Conservation (phyloP, 2,329 filamentous ascomycete species). For the Hypoxylon sp. region DNA sequence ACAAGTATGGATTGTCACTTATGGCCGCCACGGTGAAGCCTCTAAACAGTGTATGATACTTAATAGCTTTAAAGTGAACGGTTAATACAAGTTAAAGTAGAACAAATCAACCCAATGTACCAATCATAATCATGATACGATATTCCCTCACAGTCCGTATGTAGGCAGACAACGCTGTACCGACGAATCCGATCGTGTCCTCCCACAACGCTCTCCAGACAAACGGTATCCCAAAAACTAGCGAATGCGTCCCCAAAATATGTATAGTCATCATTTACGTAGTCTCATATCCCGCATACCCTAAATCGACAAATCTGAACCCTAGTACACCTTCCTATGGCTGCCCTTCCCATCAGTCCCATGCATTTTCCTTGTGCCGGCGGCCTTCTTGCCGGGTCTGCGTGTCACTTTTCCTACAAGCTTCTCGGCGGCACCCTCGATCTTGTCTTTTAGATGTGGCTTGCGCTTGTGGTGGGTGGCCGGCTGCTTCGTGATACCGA, state of each 20-base stretch:
- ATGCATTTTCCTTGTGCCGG: slow-evolving; percentile 49
- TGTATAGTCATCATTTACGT: neutral
- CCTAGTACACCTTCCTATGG: neutral
- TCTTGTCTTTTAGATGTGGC: slow-evolving; percentile 48
- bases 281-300: neutral
- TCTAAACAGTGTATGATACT: neutral
- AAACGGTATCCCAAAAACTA: neutral
- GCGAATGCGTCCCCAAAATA: neutral
- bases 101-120: neutral
- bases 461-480: slow-evolving; percentile 50
- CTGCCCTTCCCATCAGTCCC: slow-evolving; percentile 49
- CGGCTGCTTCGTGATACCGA: slow-evolving; percentile 42
- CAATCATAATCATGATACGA: neutral
- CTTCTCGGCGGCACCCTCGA: slow-evolving; percentile 48
- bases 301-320: neutral
- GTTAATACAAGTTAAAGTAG: neutral
- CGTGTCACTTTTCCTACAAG: slow-evolving; percentile 45
- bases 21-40: neutral
- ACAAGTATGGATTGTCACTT: neutral
- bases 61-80: neutral
- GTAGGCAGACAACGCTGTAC: neutral
- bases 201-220: neutral
- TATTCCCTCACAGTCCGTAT: neutral
- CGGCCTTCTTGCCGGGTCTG: slow-evolving; percentile 49
- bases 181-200: neutral